Evolutionary conservation across 768 basidiomycete species (phyloP).

Genomic region (Leucocoprinus sp.): DNA sequence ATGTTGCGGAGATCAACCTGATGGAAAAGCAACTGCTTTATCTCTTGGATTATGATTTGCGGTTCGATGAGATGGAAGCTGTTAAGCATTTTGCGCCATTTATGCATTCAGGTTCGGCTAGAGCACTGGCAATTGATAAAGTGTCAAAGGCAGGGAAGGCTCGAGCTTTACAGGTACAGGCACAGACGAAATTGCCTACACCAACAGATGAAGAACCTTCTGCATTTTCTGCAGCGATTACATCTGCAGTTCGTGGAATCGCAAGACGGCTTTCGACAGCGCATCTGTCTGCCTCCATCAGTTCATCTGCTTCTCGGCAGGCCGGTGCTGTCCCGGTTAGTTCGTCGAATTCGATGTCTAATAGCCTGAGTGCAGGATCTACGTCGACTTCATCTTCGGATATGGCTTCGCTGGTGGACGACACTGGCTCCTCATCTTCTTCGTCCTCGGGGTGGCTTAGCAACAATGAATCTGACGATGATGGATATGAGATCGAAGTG

Average conservation of each 20-base stretch:
- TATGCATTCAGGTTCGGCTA: conserved; percentile 34
- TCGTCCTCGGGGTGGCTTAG: conserved; percentile 41
- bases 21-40: conserved; percentile 97
- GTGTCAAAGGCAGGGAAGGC: conserved; percentile 44
- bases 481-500: conserved; percentile 40
- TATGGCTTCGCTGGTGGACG: conserved; percentile 55
- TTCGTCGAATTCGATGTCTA: conserved; percentile 7
- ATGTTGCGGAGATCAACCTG: conserved; percentile 76
- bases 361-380: conserved; percentile 9
- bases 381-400: conserved; percentile 33
- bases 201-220: conserved; percentile 11
- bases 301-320: conserved; percentile 11
- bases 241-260: conserved; percentile 50
- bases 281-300: conserved; percentile 26
- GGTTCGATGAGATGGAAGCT: conserved; percentile 80
- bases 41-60: conserved; percentile 87
- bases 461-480: conserved; percentile 46
- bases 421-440: conserved; percentile 52
- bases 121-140: conserved; percentile 43
- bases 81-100: conserved; percentile 64
- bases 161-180: conserved; percentile 30
- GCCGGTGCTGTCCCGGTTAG: conserved; percentile 15
- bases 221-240: conserved; percentile 21
- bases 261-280: conserved; percentile 48
- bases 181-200: conserved; percentile 10